A percentile compares a stretch with the other conserved stretches of the same genome.
Evolutionary conservation across 2,329 filamentous ascomycete species (phyloP).

Genomic region (Scedosporium boydii): DNA sequence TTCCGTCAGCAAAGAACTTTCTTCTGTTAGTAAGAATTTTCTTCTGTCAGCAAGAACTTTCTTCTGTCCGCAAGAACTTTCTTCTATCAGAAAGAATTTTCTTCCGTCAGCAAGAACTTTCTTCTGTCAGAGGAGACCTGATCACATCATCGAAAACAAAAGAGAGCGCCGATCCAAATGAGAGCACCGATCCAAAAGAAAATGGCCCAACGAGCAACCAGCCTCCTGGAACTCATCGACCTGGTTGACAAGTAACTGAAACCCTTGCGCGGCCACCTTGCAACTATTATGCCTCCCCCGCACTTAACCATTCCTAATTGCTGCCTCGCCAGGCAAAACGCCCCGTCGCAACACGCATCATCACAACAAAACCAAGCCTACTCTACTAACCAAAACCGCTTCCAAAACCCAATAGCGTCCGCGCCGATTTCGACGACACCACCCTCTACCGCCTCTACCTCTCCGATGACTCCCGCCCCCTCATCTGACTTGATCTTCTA

Average conservation of each 20-base stretch:
- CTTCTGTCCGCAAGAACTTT: no score
- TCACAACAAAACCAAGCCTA: not conserved
- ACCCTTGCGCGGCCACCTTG: not conserved
- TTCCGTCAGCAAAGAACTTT: no score
- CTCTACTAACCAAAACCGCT: not conserved
- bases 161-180: not conserved
- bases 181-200: not conserved
- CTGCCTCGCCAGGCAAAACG: not conserved
- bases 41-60: no score
- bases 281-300: slow-evolving; percentile 9
- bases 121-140: no score
- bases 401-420: slow-evolving; percentile 27
- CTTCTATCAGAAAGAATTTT: no score
- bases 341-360: no score
- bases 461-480: slow-evolving; percentile 31
- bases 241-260: slow-evolving; percentile 33
- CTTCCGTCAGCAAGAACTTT: no score
- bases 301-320: not conserved
- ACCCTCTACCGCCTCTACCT: slow-evolving; percentile 37
- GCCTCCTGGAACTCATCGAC: slow-evolving; percentile 27
- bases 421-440: slow-evolving; percentile 30
- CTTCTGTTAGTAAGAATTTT: no score
- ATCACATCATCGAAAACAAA: no score
- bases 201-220: slow-evolving; percentile 12
- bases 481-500: no score